Evolutionary conservation across 2,329 filamentous ascomycete genomes (phyloP).

Genomic region (Chrysoporthe austroafricana): DNA sequence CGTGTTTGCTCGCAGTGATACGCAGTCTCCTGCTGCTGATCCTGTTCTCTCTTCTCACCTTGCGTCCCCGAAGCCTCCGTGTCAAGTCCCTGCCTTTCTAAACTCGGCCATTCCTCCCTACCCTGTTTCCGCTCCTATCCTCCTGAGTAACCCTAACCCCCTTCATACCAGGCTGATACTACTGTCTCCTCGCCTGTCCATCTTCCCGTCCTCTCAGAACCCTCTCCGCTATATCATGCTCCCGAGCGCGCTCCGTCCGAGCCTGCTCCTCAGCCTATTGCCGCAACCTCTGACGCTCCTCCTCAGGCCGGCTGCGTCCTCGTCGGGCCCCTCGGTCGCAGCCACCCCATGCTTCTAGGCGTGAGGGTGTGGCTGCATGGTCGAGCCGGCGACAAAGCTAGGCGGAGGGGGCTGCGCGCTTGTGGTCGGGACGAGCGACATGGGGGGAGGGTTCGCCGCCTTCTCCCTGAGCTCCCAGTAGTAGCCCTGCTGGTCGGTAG

Average conservation of each 20-base stretch:
- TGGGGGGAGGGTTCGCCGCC: slow-evolving; percentile 2
- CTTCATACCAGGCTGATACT: no score
- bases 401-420: slow-evolving; percentile 11
- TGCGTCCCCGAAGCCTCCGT: no score
- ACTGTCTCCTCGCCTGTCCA: no score
- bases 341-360: neutral
- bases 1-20: neutral
- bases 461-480: slow-evolving; percentile 45
- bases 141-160: no score
- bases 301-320: neutral
- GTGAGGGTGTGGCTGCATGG: neutral
- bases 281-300: neutral
- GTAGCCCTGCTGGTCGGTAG: slow-evolving; percentile 41
- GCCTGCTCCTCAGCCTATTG: neutral
- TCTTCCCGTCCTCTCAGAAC: no score
- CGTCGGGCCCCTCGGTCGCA: neutral
- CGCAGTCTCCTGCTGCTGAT: neutral
- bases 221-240: neutral
- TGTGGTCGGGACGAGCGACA: slow-evolving; percentile 7
- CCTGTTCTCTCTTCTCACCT: neutral
- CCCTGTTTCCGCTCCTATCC: no score
- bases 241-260: neutral
- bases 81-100: no score
- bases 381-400: neutral
- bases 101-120: no score